Evolutionary conservation across 768 basidiomycete species (phyloP), one percentile per base, ranked within the genome.

Genomic region (Thelephora ganbajun): DNA sequence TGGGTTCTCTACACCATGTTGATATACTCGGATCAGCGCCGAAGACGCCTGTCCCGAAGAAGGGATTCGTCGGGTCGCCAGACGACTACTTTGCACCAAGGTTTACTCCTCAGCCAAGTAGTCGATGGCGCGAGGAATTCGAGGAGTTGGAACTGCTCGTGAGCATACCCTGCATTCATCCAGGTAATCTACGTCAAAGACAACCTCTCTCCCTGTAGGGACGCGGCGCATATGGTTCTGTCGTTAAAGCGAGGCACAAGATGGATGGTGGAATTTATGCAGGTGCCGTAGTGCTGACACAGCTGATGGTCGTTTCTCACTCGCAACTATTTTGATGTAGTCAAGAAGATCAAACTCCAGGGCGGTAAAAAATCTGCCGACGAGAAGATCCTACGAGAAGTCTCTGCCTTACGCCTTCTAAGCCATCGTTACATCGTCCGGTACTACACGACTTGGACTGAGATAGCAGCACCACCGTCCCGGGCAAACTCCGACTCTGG

Each of bases 41-140:
- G 2, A 70, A 66, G 57, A 77, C 78, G 0, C 76, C 79, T 0
- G 60, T 73, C n/a, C 68, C 72, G 6, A 61, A 62, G 30, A 56
- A 49, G 47, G 63, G 59, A 49, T 60, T 64, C 43, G 70, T 54
- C 11, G 60, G 73, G 5, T 83, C 83, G 0, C 84, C 85, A 0
- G 81, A 86, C 6, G 81, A 80, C 36, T 83, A 80, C 58, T 79
- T 80, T 59, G 56, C 62, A 51, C 68, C 72, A 11, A 54, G 62
- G 9, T 57, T 48, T 45, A 56, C 51, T 20, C 60, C 71, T 22
- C 69, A 74, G 26, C 76, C 79, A 13, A 61, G 72, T 2, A 92
- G 89, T 56, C 67, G 92, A 50, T 97, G 90, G 79, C 85, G 87
- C 56, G 83, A 88, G 47, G 92, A 97, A 55, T 97, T 88, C 80